A percentile compares a stretch with the other conserved stretches of the same genome.
Conservation (phyloP, 306 rosid genomes). For the Inga laurina region DNA sequence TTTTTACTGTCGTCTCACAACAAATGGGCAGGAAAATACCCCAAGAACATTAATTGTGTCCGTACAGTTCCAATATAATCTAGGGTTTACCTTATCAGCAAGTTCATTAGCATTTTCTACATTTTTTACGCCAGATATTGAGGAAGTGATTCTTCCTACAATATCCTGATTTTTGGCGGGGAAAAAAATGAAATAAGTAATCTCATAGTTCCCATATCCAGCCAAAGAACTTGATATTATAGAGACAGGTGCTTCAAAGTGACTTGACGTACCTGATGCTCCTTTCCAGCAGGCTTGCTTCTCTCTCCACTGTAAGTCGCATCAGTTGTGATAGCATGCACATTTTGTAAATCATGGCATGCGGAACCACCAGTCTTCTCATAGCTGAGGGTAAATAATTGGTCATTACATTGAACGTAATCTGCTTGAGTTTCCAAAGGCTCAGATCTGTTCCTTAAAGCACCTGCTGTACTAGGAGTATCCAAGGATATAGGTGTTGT, state of each 20-base stretch:
- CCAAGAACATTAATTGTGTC: not conserved
- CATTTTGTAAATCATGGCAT: conserved; percentile 43
- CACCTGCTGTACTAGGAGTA: conserved; percentile 41
- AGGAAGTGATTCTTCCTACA: conserved; percentile 36
- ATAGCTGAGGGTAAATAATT: conserved; percentile 42
- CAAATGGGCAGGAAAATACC: not conserved
- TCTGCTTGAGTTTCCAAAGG: conserved; percentile 55
- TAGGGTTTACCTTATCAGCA: conserved; percentile 43
- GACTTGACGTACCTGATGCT: conserved; percentile 56
- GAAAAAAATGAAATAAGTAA: conserved; percentile 27
- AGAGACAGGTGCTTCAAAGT: conserved; percentile 22
- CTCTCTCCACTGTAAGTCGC: conserved; percentile 23
- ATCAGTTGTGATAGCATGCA: conserved; percentile 34
- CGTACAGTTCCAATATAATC: conserved; percentile 7
- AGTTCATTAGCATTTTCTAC: conserved; percentile 34
- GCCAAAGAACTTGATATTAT: conserved; percentile 12
- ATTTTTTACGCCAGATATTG: conserved; percentile 32
- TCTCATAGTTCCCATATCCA: conserved; percentile 1
- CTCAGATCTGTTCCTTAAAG: conserved; percentile 45
- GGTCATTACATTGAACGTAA: conserved; percentile 46
- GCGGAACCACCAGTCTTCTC: conserved; percentile 45
- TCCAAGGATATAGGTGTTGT: conserved; percentile 46
- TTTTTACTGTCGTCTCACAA: not conserved
- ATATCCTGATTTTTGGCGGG: conserved; percentile 39
- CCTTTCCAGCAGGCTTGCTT: conserved; percentile 30